Evolutionary conservation across 169 alveolate genomes (phyloP).

Genomic region (Nephromyces sp.): DNA sequence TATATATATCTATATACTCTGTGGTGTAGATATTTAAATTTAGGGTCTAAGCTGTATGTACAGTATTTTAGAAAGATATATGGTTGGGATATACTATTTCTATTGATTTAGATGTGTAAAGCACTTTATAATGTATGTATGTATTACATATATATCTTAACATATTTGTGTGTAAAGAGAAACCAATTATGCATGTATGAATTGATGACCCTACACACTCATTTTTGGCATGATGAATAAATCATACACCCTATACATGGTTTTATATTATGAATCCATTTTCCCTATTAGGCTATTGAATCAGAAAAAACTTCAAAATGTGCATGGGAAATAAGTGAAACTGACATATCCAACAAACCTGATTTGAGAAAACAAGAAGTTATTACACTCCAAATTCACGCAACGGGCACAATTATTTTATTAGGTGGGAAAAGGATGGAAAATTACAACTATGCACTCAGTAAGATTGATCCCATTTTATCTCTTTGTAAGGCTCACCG

Average conservation of each 20-base stretch:
- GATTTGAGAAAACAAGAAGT: background rate
- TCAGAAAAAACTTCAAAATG: background rate
- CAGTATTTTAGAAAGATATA: no score
- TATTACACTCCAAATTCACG: background rate
- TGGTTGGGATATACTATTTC: no score
- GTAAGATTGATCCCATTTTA: background rate
- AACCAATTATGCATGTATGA: no score
- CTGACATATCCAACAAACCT: background rate
- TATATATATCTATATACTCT: no score
- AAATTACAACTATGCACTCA: background rate
- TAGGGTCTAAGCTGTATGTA: no score
- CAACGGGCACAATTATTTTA: background rate
- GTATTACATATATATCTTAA: no score
- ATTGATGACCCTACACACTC: no score
- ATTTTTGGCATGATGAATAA: background rate
- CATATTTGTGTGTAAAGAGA: no score
- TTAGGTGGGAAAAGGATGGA: background rate
- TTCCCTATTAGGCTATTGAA: background rate
- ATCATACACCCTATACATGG: background rate
- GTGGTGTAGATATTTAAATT: no score
- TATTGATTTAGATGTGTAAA: no score
- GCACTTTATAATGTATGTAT: no score
- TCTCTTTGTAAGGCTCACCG: background rate
- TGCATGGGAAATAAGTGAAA: background rate
- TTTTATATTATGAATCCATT: background rate